A percentile compares a stretch with the other conserved stretches of the same genome.
phyloP scores from a whole-genome alignment of 2,329 filamentous ascomycete genomes.

The Cladosporium sp. region DNA sequence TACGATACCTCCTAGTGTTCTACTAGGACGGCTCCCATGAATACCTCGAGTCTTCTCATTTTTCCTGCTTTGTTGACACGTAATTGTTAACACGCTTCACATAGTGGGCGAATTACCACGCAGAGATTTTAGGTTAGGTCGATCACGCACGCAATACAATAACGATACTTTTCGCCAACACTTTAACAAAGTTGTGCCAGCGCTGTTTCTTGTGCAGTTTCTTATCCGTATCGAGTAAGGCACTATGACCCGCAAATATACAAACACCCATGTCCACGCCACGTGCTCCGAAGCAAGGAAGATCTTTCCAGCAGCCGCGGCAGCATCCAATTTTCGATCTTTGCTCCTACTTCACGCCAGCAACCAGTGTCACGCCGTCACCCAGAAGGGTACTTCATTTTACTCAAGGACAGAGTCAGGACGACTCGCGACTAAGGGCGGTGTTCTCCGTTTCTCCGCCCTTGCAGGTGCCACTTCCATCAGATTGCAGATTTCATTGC shows the following conservation, averaged over 20 bases:
- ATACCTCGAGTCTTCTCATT: not conserved
- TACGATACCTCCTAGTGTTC: not conserved
- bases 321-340: not conserved
- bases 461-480: not conserved
- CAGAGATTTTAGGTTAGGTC: not conserved
- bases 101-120: not conserved
- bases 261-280: not conserved
- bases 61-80: not conserved
- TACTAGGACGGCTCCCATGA: not conserved
- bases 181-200: not conserved
- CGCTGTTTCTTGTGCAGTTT: not conserved
- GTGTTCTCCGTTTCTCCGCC: constrained; percentile 6
- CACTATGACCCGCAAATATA: not conserved
- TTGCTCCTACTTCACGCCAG: not conserved
- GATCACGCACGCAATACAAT: not conserved
- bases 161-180: not conserved
- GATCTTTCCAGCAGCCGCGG: not conserved
- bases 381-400: not conserved
- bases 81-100: not conserved
- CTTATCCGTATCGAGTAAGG: not conserved
- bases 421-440: not conserved
- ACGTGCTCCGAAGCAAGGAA: not conserved
- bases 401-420: not conserved
- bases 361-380: not conserved
- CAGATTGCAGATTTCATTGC: not conserved